Conservation (phyloP, 192 early-diverging fungal species). For the Tieghemiomyces parasiticus region DNA sequence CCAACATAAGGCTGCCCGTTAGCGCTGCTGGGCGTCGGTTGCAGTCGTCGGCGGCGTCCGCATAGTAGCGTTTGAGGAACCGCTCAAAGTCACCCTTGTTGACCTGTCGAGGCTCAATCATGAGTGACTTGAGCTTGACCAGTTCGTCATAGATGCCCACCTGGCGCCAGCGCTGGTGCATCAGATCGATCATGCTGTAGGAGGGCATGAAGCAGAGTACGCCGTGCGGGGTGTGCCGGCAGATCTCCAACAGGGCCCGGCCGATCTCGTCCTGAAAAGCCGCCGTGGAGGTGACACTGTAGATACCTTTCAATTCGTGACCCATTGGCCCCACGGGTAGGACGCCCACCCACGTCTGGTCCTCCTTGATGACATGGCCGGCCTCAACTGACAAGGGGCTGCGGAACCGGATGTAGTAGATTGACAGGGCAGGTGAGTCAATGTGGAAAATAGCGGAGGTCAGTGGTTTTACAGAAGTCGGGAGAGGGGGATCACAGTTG, state of each 20-base stretch:
- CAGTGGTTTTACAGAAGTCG: too few relatives aligned
- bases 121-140: constrained; percentile 18
- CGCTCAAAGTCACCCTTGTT: constrained; percentile 23
- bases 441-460: too few relatives aligned
- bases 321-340: constrained; percentile 31
- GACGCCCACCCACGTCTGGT: constrained; percentile 40
- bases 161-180: constrained; percentile 23
- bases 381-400: constrained; percentile 33
- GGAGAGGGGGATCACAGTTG: too few relatives aligned
- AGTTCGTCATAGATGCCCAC: constrained; percentile 17
- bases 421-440: too few relatives aligned
- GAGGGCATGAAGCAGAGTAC: constrained; percentile 30
- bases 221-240: constrained; percentile 21
- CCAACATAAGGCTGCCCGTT: constrained; percentile 26
- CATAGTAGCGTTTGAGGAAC: constrained; percentile 18
- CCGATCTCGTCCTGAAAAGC: constrained; percentile 39
- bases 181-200: constrained; percentile 25
- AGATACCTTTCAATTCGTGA: constrained; percentile 25
- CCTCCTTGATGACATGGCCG: constrained; percentile 45
- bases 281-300: constrained; percentile 20
- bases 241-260: constrained; percentile 21
- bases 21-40: constrained; percentile 6
- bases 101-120: constrained; percentile 24
- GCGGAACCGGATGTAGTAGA: too few relatives aligned
- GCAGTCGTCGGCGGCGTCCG: constrained; percentile 6